Conservation (phyloP, 345 rosid genomes). For the Syzygium aromaticum region DNA sequence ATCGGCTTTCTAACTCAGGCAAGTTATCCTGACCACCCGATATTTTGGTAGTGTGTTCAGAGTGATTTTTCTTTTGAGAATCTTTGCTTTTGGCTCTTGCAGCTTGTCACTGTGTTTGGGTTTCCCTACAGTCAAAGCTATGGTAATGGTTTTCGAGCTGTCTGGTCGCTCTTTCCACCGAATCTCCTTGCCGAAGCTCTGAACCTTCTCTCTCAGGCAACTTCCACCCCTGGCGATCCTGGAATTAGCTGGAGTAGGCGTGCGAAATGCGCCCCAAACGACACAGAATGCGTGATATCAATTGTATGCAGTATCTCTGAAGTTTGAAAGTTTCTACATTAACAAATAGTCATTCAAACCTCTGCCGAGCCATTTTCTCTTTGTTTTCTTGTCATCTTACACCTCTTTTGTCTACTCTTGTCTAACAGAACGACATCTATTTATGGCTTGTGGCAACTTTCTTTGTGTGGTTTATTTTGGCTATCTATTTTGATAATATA, state of each 20-base stretch:
- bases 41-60: neutral
- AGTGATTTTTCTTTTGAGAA: neutral
- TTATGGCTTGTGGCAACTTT: constrained; percentile 66
- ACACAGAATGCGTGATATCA: constrained; percentile 53
- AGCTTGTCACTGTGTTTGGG: constrained; percentile 56
- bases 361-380: neutral
- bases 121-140: constrained; percentile 40
- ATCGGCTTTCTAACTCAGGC: constrained; percentile 89
- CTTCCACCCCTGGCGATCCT: constrained; percentile 55
- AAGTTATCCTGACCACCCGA: constrained; percentile 2
- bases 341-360: neutral
- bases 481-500: constrained; percentile 90
- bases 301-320: constrained; percentile 36
- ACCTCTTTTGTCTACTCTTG: constrained; percentile 1
- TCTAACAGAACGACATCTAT: constrained; percentile 71
- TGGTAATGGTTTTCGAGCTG: constrained; percentile 13
- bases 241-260: constrained; percentile 88
- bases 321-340: neutral
- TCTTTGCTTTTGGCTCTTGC: constrained; percentile 6
- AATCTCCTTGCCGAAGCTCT: constrained; percentile 73
- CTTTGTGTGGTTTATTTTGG: constrained; percentile 63
- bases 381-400: neutral
- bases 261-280: constrained; percentile 44
- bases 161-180: constrained; percentile 93
- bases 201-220: constrained; percentile 51